These are phyloP conservation scores for Penicillium longicatenatum DNA, from an alignment of 495 filamentous ascomycete genomes.

Conservation along the genomic window DNA sequence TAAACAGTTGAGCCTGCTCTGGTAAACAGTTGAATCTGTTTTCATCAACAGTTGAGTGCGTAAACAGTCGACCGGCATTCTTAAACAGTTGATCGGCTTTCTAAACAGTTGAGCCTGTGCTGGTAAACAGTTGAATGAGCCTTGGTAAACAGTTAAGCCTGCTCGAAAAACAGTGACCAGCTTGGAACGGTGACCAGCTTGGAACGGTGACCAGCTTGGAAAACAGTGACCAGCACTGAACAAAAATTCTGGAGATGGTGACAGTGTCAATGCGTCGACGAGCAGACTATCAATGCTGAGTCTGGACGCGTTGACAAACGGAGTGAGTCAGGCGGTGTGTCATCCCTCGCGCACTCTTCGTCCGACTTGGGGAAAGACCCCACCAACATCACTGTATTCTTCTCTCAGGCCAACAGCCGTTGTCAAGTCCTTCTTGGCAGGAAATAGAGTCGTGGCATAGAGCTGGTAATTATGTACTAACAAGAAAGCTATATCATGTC, in stretches of 20 bases:
- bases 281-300: background rate
- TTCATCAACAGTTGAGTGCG: too few species aligned
- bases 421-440: conserved; percentile 1
- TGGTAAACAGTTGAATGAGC: background rate
- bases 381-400: conserved; percentile 2
- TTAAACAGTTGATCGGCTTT: too few species aligned
- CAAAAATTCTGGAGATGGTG: background rate
- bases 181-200: background rate
- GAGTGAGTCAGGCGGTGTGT: conserved; percentile 4
- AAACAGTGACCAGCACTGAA: background rate
- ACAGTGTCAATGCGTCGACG: conserved; percentile 1
- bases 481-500: conserved; percentile 1
- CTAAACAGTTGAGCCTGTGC: background rate
- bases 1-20: background rate
- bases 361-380: background rate
- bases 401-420: conserved; percentile 2
- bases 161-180: background rate
- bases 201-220: background rate
- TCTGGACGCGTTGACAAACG: conserved; percentile 1
- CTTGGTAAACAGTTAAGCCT: background rate
- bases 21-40: too few species aligned
- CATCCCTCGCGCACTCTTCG: background rate
- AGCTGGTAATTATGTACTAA: background rate
- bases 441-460: background rate
- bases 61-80: too few species aligned